These are phyloP conservation scores for Allium sativum DNA, from an alignment of 106 monocot genomes.

Conservation along the genomic window DNA sequence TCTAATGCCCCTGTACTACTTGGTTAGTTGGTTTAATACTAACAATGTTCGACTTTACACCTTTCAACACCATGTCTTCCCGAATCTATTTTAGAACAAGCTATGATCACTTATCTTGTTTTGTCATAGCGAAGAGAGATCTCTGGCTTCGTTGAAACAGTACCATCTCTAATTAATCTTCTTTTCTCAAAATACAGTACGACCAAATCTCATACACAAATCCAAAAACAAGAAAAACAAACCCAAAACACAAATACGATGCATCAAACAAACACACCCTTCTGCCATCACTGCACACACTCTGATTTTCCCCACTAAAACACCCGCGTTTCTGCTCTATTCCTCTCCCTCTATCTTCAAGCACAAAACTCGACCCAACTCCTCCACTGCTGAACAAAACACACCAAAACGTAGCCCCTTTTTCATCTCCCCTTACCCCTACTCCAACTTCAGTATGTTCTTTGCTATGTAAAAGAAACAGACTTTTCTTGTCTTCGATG, in stretches of 20 bases:
- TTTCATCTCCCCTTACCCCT: conserved; percentile 23
- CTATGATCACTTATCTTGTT: no score
- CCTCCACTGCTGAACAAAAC: conserved; percentile 51
- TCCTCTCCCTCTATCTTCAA: conserved; percentile 61
- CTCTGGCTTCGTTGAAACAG: no score
- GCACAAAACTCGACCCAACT: conserved; percentile 42
- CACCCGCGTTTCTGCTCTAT: conserved; percentile 58
- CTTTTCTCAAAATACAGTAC: no score
- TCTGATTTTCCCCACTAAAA: conserved; percentile 44
- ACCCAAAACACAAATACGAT: background rate
- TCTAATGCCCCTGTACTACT: no score
- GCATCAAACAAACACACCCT: background rate
- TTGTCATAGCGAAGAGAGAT: no score
- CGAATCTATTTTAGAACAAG: no score
- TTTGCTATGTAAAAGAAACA: conserved; percentile 30
- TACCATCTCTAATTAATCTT: no score
- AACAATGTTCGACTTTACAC: no score
- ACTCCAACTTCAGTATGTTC: conserved; percentile 57
- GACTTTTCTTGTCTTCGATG: conserved; percentile 15
- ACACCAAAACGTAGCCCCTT: conserved; percentile 56
- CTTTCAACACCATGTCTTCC: no score
- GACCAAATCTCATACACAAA: conserved; percentile 5
- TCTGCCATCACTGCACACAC: conserved; percentile 35
- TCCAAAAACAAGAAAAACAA: background rate
- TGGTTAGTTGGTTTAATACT: no score